These are phyloP conservation scores for Fusarium subtropicale DNA, from an alignment of 2,329 filamentous ascomycete genomes.

Conservation along the genomic window DNA sequence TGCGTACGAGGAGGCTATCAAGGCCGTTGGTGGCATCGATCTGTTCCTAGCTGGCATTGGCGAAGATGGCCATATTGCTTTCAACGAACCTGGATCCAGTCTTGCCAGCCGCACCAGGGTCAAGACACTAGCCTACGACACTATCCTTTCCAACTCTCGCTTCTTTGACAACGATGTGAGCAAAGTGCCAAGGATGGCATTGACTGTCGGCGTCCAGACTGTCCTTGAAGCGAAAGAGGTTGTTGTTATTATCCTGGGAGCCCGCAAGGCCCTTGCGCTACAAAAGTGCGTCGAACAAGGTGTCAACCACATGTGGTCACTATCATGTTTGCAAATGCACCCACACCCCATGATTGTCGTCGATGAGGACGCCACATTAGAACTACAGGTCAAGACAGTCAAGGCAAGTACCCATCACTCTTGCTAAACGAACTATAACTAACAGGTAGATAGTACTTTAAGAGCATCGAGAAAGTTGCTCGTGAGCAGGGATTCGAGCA, in stretches of 20 bases:
- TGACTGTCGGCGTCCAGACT: slow-evolving; percentile 87
- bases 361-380: slow-evolving; percentile 81
- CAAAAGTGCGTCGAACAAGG: slow-evolving; percentile 84
- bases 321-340: slow-evolving; percentile 84
- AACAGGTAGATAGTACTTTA: slow-evolving; percentile 67
- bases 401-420: slow-evolving; percentile 56
- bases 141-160: slow-evolving; percentile 84
- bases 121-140: slow-evolving; percentile 89
- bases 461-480: slow-evolving; percentile 75
- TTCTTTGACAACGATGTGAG: slow-evolving; percentile 82
- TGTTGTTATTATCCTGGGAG: slow-evolving; percentile 83
- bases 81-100: slow-evolving; percentile 89
- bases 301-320: slow-evolving; percentile 91
- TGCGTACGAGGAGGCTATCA: slow-evolving; percentile 83
- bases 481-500: slow-evolving; percentile 67
- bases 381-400: slow-evolving; percentile 80
- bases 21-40: slow-evolving; percentile 80
- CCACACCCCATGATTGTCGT: slow-evolving; percentile 85
- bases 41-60: slow-evolving; percentile 88
- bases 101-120: slow-evolving; percentile 82
- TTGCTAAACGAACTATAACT: neutral
- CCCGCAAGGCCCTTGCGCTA: slow-evolving; percentile 82
- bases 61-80: slow-evolving; percentile 88
- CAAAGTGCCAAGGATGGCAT: slow-evolving; percentile 82
- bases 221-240: slow-evolving; percentile 85